Base-by-base conservation (phyloP, 2,329 filamentous ascomycete genomes). In the Aspergillus pseudoterreus region DNA sequence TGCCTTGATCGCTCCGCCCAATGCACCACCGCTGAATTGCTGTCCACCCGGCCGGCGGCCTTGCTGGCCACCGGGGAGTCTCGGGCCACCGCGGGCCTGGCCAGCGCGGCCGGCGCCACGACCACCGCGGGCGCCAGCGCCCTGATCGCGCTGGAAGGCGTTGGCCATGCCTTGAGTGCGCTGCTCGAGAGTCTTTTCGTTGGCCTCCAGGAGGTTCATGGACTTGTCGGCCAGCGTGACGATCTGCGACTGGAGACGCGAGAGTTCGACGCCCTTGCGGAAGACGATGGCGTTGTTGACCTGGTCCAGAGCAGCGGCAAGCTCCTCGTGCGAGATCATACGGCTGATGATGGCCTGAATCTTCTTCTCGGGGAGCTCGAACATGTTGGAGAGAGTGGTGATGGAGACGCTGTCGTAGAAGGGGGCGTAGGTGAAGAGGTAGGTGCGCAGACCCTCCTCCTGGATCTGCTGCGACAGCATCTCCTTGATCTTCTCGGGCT, bases 321-420 rank as follows among this genome's bases (percentile, higher is more conserved):
- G 86, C 75, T 99, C 94, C 76, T 99, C 94, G 78, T 99, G 94
- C 66, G 91, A 95, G 73, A 99, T 97, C 94, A 99, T 99, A 80
- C 95, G 95, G 82, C 90, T 95, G 67, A 99, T 85, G 50, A 99
- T 86, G 33, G 94, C 91, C n/a, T 88, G 81, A 47, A 96, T 92
- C 82, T 97, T 97, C 76, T 87, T 84, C 63, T 87, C 79, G 51
- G 92, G 83, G 21, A 99, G 86, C 75, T 99, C 94, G 73, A 99
- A 99, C 94, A 99, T 99, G 60, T 78, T 80, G 57, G 90, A 87
- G 55, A 99, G 82, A 21, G 92, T 95, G 60, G 83, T 80, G 63
- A 96, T 82, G 54, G 91, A 87, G 54, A 99, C 84, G 19, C 94
- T 97, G 77, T 99, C 94, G 79, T 99, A 99, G 82, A 95, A 99